phyloP scores from a whole-genome alignment of 306 rosid genomes.

The Quercus dentata region DNA sequence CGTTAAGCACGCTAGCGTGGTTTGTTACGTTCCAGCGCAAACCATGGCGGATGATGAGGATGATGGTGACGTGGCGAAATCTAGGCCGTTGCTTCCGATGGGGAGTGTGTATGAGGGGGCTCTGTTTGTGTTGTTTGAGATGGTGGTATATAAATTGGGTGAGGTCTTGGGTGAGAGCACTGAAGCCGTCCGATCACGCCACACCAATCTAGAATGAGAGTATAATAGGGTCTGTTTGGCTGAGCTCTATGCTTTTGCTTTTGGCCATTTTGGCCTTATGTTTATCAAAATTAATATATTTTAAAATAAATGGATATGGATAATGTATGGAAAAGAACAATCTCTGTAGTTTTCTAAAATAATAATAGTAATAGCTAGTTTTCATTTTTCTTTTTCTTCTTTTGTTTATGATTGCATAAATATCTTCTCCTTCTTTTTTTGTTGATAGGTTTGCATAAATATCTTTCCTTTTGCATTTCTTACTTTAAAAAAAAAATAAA shows the following conservation, averaged over 20 bases:
- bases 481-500: no score
- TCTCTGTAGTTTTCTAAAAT: no score
- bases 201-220: slow-evolving; percentile 75
- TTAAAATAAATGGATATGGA: no score
- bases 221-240: not conserved
- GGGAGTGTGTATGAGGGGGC: slow-evolving; percentile 94
- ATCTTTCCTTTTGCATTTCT: not conserved
- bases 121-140: slow-evolving; percentile 84
- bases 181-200: slow-evolving; percentile 79
- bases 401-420: not conserved
- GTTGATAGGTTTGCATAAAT: not conserved
- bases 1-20: slow-evolving; percentile 52
- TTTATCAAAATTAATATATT: no score
- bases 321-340: no score
- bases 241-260: not conserved
- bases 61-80: slow-evolving; percentile 15
- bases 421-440: not conserved
- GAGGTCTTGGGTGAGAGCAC: slow-evolving; percentile 57
- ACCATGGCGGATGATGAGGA: slow-evolving; percentile 83
- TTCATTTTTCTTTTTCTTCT: not conserved
- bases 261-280: no score
- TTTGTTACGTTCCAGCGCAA: slow-evolving; percentile 81
- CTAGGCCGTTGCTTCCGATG: slow-evolving; percentile 82
- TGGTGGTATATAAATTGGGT: slow-evolving; percentile 70
- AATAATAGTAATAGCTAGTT: no score